Percentiles rank a stretch among this genome's conserved stretches.
These are phyloP conservation scores for Pleurozium schreberi DNA, from an alignment of 225 moss, liverwort and hornwort genomes.

Conservation along the genomic window DNA sequence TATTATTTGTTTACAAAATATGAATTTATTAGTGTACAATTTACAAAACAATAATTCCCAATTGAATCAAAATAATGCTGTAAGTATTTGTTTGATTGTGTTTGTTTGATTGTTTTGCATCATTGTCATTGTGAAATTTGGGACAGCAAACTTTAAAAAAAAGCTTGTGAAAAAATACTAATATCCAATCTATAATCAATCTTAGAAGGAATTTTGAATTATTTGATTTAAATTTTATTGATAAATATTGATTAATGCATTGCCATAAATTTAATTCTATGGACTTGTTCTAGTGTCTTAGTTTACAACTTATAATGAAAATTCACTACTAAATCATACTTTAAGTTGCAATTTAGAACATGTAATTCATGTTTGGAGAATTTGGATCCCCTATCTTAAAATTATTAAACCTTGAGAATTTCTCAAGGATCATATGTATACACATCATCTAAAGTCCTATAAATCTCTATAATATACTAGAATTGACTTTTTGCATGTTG, in stretches of 20 bases:
- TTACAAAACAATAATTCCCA: background rate
- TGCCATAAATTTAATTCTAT: background rate
- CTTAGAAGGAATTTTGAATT: background rate
- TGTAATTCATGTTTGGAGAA: background rate
- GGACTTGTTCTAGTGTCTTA: background rate
- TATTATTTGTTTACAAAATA: fast-evolving
- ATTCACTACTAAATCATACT: background rate
- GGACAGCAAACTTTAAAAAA: background rate
- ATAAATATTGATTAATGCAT: background rate
- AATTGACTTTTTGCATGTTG: too few species aligned
- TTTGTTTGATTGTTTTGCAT: background rate
- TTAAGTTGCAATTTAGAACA: background rate
- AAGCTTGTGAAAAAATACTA: background rate
- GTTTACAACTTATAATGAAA: background rate
- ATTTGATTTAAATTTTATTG: background rate
- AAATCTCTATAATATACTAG: background rate
- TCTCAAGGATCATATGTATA: background rate
- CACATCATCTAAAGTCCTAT: background rate
- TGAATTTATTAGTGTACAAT: background rate
- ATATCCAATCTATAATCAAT: background rate
- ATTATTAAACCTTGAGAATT: background rate
- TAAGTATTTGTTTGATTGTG: background rate
- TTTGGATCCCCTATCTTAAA: background rate
- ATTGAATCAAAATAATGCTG: too few species aligned
- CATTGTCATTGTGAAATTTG: background rate